Evolutionary conservation across 768 basidiomycete genomes (phyloP).

Genomic region (Amanita exitialis): DNA sequence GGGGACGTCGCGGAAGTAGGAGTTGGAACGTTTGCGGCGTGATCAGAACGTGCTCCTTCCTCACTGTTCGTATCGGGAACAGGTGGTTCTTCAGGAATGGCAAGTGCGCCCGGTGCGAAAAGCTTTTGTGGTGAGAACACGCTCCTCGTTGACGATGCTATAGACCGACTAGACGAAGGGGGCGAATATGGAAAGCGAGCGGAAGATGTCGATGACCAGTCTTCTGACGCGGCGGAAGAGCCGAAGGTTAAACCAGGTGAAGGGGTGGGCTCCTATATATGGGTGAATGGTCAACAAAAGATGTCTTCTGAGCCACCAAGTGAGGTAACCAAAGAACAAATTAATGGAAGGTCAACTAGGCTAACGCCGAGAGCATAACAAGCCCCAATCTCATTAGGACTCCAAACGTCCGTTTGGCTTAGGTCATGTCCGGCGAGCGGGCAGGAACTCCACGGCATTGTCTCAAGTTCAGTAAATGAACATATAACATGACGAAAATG

Average conservation of each 20-base stretch:
- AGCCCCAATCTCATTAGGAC: background rate
- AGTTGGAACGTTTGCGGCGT: background rate
- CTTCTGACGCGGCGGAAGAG: constrained; percentile 24
- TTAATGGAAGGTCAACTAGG: background rate
- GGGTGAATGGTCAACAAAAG: constrained; percentile 6
- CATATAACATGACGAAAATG: background rate
- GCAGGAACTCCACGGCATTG: background rate
- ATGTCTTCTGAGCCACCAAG: constrained; percentile 1
- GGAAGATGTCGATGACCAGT: constrained; percentile 19
- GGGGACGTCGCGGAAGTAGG: constrained; percentile 13
- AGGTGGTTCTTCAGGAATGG: constrained; percentile 3
- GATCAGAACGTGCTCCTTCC: background rate
- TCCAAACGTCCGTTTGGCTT: constrained; percentile 3
- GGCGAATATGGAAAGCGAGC: constrained; percentile 9
- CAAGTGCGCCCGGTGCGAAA: constrained; percentile 8
- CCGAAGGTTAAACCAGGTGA: constrained; percentile 24
- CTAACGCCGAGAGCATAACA: background rate
- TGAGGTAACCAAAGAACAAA: constrained; percentile 2
- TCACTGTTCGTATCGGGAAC: background rate
- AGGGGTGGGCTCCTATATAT: constrained; percentile 12
- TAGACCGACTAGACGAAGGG: constrained; percentile 11
- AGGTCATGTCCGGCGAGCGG: background rate
- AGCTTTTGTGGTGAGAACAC: background rate
- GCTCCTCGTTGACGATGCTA: constrained; percentile 4
- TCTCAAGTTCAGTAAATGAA: background rate